phyloP scores from a whole-genome alignment of 768 basidiomycete genomes.

The Mycena latifolia region DNA sequence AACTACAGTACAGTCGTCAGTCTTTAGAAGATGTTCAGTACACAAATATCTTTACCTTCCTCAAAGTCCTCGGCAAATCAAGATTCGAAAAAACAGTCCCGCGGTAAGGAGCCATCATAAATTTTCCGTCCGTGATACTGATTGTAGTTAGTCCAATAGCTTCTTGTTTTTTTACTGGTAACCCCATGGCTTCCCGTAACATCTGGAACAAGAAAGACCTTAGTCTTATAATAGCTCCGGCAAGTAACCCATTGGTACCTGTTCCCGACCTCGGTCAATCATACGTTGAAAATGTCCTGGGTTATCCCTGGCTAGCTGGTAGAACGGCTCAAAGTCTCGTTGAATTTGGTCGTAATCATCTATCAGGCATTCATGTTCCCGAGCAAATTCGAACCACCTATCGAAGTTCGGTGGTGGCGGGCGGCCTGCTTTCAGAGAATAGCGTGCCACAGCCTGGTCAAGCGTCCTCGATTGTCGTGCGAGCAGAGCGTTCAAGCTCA shows the following conservation, averaged over 20 bases:
- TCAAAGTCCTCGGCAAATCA: constrained; percentile 17
- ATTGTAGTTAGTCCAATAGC: constrained; percentile 29
- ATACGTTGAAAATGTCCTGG: constrained; percentile 20
- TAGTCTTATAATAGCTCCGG: not conserved
- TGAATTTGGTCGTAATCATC: constrained; percentile 37
- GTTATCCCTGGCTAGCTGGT: constrained; percentile 22
- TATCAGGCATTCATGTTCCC: constrained; percentile 27
- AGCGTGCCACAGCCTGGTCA: constrained; percentile 29
- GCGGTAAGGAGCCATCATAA: constrained; percentile 26
- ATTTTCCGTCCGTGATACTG: constrained; percentile 24
- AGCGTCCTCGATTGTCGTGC: constrained; percentile 32
- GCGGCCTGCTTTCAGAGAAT: constrained; percentile 30
- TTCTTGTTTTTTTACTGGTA: constrained; percentile 20
- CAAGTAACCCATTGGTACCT: not conserved
- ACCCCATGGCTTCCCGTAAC: constrained; percentile 14
- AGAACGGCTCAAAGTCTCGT: constrained; percentile 32
- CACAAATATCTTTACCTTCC: not conserved
- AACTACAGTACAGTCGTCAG: constrained; percentile 23
- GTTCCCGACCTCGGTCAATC: constrained; percentile 3
- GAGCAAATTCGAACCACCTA: constrained; percentile 33
- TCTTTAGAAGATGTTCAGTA: not conserved
- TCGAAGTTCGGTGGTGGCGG: constrained; percentile 34
- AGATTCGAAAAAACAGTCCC: constrained; percentile 17
- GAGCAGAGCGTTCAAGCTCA: constrained; percentile 24
- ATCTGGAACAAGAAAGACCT: not conserved